phyloP scores from a whole-genome alignment of 129 eudicot species.

The Scalesia atractyloides region DNA sequence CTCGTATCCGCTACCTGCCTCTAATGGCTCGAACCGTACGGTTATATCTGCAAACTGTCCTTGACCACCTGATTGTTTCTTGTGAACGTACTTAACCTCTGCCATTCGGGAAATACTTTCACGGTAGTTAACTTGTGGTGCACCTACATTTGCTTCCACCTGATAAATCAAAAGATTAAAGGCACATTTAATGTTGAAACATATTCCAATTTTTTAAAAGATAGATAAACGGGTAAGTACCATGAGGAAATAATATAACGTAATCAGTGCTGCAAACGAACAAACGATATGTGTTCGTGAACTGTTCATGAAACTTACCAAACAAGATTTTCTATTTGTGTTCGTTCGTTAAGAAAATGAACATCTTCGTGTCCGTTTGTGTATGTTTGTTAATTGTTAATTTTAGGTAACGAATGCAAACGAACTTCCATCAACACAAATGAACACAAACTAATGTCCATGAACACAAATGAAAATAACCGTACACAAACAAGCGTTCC shows the following conservation, averaged over 20 bases:
- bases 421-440: too few relatives aligned
- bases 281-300: too few relatives aligned
- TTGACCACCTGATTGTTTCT: slow-evolving; percentile 94
- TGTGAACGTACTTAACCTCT: slow-evolving; percentile 86
- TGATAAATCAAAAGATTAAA: slow-evolving; percentile 19
- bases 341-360: too few relatives aligned
- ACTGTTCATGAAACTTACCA: too few relatives aligned
- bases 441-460: too few relatives aligned
- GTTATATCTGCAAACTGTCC: slow-evolving; percentile 95
- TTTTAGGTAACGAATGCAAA: too few relatives aligned
- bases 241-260: background rate
- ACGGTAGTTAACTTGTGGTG: slow-evolving; percentile 97
- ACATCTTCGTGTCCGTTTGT: too few relatives aligned
- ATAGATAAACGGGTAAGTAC: background rate
- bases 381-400: too few relatives aligned
- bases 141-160: slow-evolving; percentile 98
- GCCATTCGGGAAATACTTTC: slow-evolving; percentile 76
- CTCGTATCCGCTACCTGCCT: slow-evolving; percentile 85
- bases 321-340: too few relatives aligned
- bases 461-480: too few relatives aligned
- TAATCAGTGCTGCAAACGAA: too few relatives aligned
- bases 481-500: too few relatives aligned
- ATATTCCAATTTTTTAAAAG: background rate
- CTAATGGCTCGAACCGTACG: slow-evolving; percentile 81
- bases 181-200: background rate